A percentile compares a stretch with the other conserved stretches of the same genome.
Evolutionary conservation across 306 rosid species (phyloP).

Genomic region (Fagus sylvatica): DNA sequence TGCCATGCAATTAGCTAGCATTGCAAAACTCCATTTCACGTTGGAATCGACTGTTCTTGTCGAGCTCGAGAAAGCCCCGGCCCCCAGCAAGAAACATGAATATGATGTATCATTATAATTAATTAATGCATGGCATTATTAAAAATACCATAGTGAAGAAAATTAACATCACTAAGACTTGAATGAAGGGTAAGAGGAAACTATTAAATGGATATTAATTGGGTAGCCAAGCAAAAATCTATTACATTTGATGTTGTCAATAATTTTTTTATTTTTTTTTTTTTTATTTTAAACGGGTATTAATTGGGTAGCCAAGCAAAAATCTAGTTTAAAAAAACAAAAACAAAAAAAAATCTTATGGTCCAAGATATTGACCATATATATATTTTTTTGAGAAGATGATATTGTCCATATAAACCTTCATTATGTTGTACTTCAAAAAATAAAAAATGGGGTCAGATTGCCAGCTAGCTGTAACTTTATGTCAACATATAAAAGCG

Average conservation of each 20-base stretch:
- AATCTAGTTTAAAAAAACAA: neutral
- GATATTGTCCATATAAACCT: neutral
- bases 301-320: neutral
- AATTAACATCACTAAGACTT: too few species aligned
- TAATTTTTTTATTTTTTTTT: too few species aligned
- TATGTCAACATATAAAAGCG: neutral
- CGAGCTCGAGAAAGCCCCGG: neutral
- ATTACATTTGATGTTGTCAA: too few species aligned
- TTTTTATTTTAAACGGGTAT: too few species aligned
- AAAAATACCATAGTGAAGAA: too few species aligned
- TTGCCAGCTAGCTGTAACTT: neutral
- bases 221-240: too few species aligned
- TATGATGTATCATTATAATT: too few species aligned
- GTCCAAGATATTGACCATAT: neutral
- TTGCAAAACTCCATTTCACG: neutral
- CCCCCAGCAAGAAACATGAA: neutral
- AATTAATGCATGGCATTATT: too few species aligned
- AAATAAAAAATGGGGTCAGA: neutral
- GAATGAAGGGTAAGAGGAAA: too few species aligned
- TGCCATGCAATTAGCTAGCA: slow-evolving; percentile 42
- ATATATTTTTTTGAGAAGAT: too few species aligned
- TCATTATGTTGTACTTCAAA: neutral
- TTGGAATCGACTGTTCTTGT: slow-evolving; percentile 4
- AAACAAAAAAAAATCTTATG: neutral
- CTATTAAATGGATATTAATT: too few species aligned